Base-by-base conservation (phyloP, 2,329 filamentous ascomycete genomes). In the Talaromyces sp. region DNA sequence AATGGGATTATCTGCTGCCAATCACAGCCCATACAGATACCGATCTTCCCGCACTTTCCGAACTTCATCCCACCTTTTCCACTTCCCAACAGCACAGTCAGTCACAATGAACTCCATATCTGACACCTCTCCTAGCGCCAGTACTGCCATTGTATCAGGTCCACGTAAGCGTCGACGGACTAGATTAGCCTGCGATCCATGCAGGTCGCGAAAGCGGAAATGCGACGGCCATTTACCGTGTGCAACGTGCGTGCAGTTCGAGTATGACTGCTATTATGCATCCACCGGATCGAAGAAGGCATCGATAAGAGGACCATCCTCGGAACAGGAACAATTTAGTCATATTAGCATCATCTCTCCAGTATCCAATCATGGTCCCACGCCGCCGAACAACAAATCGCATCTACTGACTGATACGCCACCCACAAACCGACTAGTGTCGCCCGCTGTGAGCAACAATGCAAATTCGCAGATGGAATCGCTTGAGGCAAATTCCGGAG, bases 401-500 rank as follows among this genome's bases (percentile, higher is more conserved):
- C 50, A 54, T 5, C 33, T 52, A 33, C n/a, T 22, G 3, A 24
- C 9, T 31, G 31, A 39, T 22, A 22, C 52, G 13, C 24, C 33
- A 59, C 39, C 22, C 6, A 31, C 31, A 48, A 64, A 57, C 43
- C 52, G 52, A 22, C 14, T 33, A 8, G 37, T 9, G 22, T 59
- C 56, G n/a, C 56, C 56, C 9, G 56, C 56, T 19, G 14, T 45
- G 10, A 67, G 63, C 67, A 63, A 52, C 56, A 64, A 59, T 58
- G 70, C 71, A 1, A 70, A 69, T 9, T 71, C 70, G 3, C 70
- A 74, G 10, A 63, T 72, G 35, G 70, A 72, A 57, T 83, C 82
- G 0, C 74, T 86, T 3, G 83, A 87, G 67, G 85, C 83, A 41
- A 87, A 87, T 66, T 86, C 84, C 0, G 84, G 84, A 0, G 82